phyloP scores from a whole-genome alignment of 345 rosid genomes.

The Rhodomyrtus tomentosa region DNA sequence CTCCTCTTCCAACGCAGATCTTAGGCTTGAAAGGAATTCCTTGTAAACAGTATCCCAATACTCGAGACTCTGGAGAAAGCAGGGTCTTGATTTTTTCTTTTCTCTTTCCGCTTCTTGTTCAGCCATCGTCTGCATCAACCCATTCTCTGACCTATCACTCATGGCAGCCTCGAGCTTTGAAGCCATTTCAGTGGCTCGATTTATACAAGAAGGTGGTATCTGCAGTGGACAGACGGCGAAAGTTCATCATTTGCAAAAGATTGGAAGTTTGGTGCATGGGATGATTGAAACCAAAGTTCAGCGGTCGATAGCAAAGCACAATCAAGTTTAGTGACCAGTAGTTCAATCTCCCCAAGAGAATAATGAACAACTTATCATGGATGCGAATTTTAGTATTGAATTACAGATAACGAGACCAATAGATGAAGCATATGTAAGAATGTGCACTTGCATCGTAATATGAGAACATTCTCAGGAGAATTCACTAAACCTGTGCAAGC shows the following conservation, averaged over 20 bases:
- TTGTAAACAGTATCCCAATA: slow-evolving; percentile 16
- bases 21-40: slow-evolving; percentile 35
- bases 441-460: not conserved
- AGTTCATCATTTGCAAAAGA: not conserved
- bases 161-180: slow-evolving; percentile 52
- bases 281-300: not conserved
- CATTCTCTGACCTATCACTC: slow-evolving; percentile 22
- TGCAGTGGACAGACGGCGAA: slow-evolving; percentile 11
- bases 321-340: not conserved
- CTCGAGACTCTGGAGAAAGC: not conserved
- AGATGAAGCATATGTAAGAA: not conserved
- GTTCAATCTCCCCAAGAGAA: not conserved
- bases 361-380: not conserved
- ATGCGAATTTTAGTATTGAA: not conserved
- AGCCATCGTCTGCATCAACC: not conserved
- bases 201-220: slow-evolving; percentile 71
- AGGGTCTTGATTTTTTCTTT: slow-evolving; percentile 2
- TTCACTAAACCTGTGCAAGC: slow-evolving; percentile 62
- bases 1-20: slow-evolving; percentile 20
- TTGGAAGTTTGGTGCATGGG: not conserved
- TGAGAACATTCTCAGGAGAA: not conserved
- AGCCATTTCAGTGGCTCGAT: slow-evolving; percentile 57
- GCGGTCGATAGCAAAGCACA: not conserved
- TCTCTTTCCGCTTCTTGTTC: slow-evolving; percentile 7
- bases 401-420: not conserved